Evolutionary conservation across 441 rosid species (phyloP), one percentile per base, ranked within the genome.

Genomic region (Capsella rubella): DNA sequence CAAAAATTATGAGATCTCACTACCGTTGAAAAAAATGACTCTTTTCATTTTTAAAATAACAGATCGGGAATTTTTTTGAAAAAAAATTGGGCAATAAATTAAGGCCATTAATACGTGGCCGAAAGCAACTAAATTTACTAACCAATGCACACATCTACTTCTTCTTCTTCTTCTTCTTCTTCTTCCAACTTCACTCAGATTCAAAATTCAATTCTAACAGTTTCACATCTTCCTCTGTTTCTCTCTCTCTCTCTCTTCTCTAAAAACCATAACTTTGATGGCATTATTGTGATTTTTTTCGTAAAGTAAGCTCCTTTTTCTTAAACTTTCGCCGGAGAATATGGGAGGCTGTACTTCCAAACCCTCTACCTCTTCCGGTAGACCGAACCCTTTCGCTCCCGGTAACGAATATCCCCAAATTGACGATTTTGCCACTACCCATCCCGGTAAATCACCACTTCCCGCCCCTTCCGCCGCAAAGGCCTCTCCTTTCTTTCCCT

Each of bases 271-370:
- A 54, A 18, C 37, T 69, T 75, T 55, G 4, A 12, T 69, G 34
- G 37, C 75, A 64, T 63, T 62, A 13, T 65, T 69, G 28, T 63
- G 15, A 54, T 6, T 32, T 25, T 34, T 14, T 14, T 21, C 49
- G 1, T 13, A 52, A 52, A 34, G 21, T 0, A 1, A 47, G 13
- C n/a, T 67, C 51, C 9, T 35, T 15, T 35, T 28, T 27, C 25
- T 12, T 13, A 7, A 15, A 3, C 4, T 62, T 52, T 49, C 71
- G 67, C 79, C 67, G 79, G 75, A 39, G 21, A 76, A 18, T n/a
- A 92, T 90, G 97, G 96, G 96, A 16, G 65, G 67, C 49, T 90
- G 97, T 83, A 81, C 85, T 16, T 92, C 97, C 6, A 92, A 87
- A 71, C 87, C 87, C 13, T 80, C 87, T 4, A 82, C 81, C 6